phyloP scores from a whole-genome alignment of 805 yeast genomes.

The Myxozyma neotropica region DNA sequence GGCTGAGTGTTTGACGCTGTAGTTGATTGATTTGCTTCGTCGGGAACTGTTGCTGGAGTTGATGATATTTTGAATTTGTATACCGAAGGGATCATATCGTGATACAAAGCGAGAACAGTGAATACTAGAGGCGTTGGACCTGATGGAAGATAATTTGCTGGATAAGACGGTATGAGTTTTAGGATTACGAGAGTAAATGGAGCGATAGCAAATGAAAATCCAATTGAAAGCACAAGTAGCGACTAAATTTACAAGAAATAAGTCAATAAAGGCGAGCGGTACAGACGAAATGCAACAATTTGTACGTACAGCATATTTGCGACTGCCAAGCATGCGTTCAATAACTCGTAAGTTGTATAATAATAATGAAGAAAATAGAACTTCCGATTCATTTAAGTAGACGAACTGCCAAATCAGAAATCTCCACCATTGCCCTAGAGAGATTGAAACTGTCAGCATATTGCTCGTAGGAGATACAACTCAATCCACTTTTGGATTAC shows the following conservation, averaged over 20 bases:
- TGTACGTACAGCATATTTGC: conserved; percentile 41
- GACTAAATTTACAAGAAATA: conserved; percentile 11
- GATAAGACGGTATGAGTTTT: conserved; percentile 27
- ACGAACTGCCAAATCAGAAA: conserved; percentile 40
- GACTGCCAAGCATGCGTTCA: conserved; percentile 47
- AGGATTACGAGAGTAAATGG: conserved; percentile 34
- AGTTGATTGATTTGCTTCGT: neutral
- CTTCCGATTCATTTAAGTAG: conserved; percentile 44
- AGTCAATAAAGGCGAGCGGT: conserved; percentile 1
- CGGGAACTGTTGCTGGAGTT: conserved; percentile 12
- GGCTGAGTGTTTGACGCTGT: neutral
- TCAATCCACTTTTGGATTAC: neutral
- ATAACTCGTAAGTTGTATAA: conserved; percentile 46
- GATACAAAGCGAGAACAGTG: conserved; percentile 45
- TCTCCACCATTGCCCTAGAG: conserved; percentile 44
- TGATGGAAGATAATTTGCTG: conserved; percentile 37
- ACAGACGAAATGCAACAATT: neutral
- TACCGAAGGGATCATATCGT: conserved; percentile 46
- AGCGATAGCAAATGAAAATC: conserved; percentile 30
- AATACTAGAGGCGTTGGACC: conserved; percentile 46
- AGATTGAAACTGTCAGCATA: conserved; percentile 12
- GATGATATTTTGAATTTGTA: conserved; percentile 44
- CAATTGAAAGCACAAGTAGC: conserved; percentile 35
- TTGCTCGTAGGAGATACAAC: conserved; percentile 1
- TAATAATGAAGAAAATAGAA: conserved; percentile 43